Evolutionary conservation across 1,284 basidiomycete species (phyloP), one percentile per base, ranked within the genome.

Genomic region (Puccinia hordei): DNA sequence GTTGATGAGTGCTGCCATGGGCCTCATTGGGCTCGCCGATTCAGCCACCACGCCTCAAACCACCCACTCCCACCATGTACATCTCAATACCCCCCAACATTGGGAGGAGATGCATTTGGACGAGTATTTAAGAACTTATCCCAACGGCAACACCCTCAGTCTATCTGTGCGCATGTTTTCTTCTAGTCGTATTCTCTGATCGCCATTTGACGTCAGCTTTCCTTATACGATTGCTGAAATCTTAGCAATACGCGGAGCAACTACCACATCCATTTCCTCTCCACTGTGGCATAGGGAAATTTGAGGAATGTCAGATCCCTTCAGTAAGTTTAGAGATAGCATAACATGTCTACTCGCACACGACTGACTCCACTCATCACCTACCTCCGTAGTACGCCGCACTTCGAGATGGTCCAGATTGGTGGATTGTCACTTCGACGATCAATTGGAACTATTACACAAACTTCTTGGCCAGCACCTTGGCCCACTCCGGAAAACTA

Each of bases 41-140:
- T 51, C 71, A 59, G 49, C 71, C 13, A 38, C 71, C 53, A 59
- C 53, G 17, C 19, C 51, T 27, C 19, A 41, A 46, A 19, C n/a
- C 63, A 19, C 22, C 4, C 22, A 66, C 41, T 27, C 41, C 2
- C 63, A n/a, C 13, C 63, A 66, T 19, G 15, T 9, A 12, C 63
- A 46, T 12, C 63, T 9, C 33, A 44, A 66, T 46, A 80, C 78
- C 41, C 53, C 78, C 19, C 22, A 63, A 2, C 30, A 80, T 19
- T 81, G 79, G 79, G 59, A 73, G 55, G 46, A 81, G 19, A 73
- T 55, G 71, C 24, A 68, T 17, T 63, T 74, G 33, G 79, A 81
- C 24, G 35, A 68, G 9, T 81, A 81, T 35, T 55, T 81, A 27
- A 27, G 24, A 19, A 81, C 61, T 65, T 81, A 81, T 41, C 71